Evolutionary conservation across 345 rosid genomes (phyloP).

Genomic region (Mallotus nudiflorus): DNA sequence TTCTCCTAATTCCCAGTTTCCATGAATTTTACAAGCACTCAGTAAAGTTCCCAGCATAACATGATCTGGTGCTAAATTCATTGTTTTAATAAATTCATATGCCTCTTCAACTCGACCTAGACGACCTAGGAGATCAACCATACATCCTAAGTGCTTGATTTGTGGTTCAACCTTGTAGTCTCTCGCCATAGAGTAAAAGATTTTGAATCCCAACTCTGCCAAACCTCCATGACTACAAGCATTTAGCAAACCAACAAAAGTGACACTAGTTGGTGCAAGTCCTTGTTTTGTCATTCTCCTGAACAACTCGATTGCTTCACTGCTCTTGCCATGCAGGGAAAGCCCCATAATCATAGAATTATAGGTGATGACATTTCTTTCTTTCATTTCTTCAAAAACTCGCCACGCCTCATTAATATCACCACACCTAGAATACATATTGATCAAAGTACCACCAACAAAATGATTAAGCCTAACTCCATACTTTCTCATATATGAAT

Average conservation of each 20-base stretch:
- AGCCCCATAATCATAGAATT: conserved; percentile 63
- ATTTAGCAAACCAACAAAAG: conserved; percentile 55
- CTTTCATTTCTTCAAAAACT: conserved; percentile 43
- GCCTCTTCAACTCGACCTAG: conserved; percentile 52
- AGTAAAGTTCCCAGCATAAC: conserved; percentile 59
- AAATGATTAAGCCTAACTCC: conserved; percentile 43
- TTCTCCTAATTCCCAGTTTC: conserved; percentile 51
- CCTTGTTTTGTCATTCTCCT: conserved; percentile 44
- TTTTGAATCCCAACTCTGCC: conserved; percentile 51
- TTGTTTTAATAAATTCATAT: conserved; percentile 35
- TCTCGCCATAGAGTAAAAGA: conserved; percentile 48
- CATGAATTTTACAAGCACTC: conserved; percentile 65
- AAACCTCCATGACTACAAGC: conserved; percentile 75
- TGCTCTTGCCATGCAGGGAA: conserved; percentile 55
- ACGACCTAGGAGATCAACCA: conserved; percentile 68
- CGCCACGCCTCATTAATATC: conserved; percentile 45
- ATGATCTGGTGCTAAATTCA: conserved; percentile 53
- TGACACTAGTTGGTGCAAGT: conserved; percentile 43
- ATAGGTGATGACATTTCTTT: conserved; percentile 48
- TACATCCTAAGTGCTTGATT: conserved; percentile 66
- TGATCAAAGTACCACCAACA: conserved; percentile 64
- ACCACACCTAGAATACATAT: conserved; percentile 61
- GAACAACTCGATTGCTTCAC: conserved; percentile 50
- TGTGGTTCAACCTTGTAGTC: conserved; percentile 50
- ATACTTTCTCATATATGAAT: conserved; percentile 44